phyloP scores from a whole-genome alignment of 139 green algal genomes.

The Trebouxia sp. region DNA sequence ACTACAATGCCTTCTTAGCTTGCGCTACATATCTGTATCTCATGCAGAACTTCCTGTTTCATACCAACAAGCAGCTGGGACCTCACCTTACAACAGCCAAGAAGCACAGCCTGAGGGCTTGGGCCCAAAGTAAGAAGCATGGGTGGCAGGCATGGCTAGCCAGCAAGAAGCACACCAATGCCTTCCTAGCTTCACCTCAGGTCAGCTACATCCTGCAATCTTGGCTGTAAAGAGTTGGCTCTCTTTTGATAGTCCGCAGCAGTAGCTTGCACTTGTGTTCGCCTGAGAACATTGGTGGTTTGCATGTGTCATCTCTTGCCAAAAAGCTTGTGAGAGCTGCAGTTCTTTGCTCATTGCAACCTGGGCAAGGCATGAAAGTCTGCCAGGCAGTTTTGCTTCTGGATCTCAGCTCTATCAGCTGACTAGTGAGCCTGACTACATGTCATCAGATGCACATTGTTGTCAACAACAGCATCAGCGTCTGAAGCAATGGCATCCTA shows the following conservation, averaged over 20 bases:
- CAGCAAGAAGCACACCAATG: constrained; percentile 21
- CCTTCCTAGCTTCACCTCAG: constrained; percentile 9
- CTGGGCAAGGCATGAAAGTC: no score
- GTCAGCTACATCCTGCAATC: neutral
- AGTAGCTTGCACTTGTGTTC: neutral
- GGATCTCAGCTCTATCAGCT: no score
- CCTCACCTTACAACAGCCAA: constrained; percentile 3
- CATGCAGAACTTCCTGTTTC: constrained; percentile 9
- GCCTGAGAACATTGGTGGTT: neutral
- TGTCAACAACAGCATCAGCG: no score
- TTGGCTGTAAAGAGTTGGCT: neutral
- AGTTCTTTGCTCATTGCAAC: no score
- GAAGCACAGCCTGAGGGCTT: constrained; percentile 9
- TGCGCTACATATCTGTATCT: neutral
- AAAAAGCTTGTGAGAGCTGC: no score
- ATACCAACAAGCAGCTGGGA: neutral
- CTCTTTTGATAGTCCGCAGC: neutral
- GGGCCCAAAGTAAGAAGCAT: constrained; percentile 17
- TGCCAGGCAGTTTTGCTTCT: no score
- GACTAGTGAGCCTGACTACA: no score
- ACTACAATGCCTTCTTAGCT: no score
- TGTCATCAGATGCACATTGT: no score
- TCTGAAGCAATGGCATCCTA: no score
- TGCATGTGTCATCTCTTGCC: no score
- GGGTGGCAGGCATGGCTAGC: constrained; percentile 1